Percentiles rank a stretch among this genome's conserved stretches.
phyloP scores from a whole-genome alignment of 2,329 filamentous ascomycete species.

The Myriosclerotinia duriaeana region DNA sequence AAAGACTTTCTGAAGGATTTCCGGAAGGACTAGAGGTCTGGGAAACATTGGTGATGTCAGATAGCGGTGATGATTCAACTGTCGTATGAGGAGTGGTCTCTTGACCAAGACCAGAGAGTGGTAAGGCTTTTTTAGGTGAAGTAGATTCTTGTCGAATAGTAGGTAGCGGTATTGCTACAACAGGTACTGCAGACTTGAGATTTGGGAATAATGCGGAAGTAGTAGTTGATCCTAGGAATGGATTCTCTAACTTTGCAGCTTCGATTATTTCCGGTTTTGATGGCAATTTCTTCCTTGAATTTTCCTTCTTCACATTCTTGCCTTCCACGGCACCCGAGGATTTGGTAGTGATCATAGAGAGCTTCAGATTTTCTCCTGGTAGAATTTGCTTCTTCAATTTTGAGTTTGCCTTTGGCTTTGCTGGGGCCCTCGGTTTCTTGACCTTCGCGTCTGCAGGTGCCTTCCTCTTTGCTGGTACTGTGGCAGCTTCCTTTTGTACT shows the following conservation, averaged over 20 bases:
- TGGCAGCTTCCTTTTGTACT: neutral
- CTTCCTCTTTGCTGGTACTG: constrained; percentile 16
- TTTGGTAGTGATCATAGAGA: constrained; percentile 23
- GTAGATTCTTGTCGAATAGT: neutral
- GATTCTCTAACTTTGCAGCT: constrained; percentile 20
- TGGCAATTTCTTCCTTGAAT: constrained; percentile 35
- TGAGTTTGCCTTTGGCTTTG: constrained; percentile 19
- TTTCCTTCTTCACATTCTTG: constrained; percentile 28
- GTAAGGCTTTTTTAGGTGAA: constrained; percentile 19
- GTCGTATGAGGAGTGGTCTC: neutral
- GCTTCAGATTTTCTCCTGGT: constrained; percentile 31
- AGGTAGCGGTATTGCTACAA: constrained; percentile 15
- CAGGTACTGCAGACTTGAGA: constrained; percentile 24
- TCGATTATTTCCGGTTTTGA: constrained; percentile 27
- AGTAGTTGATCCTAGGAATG: constrained; percentile 6
- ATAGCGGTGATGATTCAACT: constrained; percentile 1
- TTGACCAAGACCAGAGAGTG: neutral
- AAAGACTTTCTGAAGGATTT: neutral
- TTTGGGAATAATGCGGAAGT: constrained; percentile 29
- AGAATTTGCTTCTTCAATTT: constrained; percentile 56
- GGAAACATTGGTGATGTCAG: constrained; percentile 1
- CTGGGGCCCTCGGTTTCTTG: constrained; percentile 18
- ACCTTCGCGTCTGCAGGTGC: constrained; percentile 4
- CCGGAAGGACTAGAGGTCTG: constrained; percentile 4
- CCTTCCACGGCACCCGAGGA: neutral